Base-by-base conservation (phyloP, 192 early-diverging fungal species). In the Coemansia interrupta region DNA sequence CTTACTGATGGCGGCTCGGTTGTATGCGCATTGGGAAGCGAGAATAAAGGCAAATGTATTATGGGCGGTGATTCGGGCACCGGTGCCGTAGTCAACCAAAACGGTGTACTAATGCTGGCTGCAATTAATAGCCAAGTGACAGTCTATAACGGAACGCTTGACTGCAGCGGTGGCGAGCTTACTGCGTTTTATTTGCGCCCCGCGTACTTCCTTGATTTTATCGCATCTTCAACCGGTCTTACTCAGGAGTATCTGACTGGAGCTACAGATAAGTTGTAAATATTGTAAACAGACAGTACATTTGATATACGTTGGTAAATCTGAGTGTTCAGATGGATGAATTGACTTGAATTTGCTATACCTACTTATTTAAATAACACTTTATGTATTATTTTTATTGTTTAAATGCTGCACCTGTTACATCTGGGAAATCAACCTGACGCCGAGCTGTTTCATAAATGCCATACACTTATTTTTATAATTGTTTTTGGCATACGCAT, bases 11-110 rank as follows among this genome's bases (percentile, higher is more conserved):
- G 20, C 15, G 54, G 54, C 13, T 24, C 54, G 11, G 54, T 26
- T 22, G 28, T 55, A 14, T 55, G 54, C 23, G 28, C 54, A 12
- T 26, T 55, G 40, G 54, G 40, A 18, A 42, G 26, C 9, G n/a
- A 43, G 12, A 55, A 36, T 17, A 18, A 13, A 23, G 54, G 54
- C 3, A 30, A 18, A 11, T 38, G 54, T 15, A 55, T 55, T 42
- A 38, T 30, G 20, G 43, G 54, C 40, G 54, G 54, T 22, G 54
- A 55, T 14, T 55, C 54, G 2, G 54, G 54, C 18, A 55, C 54
- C 1, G 54, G 39, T 26, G 39, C 32, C 5, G 54, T 26, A 7
- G 12, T 55, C 13, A 55, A 55, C 39, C 20, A 55, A 2, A 42
- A 24, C 20, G 54, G 54, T 14, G 3, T 3, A 22, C 13, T 55